Conservation (phyloP, 768 basidiomycete genomes). For the Cystobasidium ongulense region DNA sequence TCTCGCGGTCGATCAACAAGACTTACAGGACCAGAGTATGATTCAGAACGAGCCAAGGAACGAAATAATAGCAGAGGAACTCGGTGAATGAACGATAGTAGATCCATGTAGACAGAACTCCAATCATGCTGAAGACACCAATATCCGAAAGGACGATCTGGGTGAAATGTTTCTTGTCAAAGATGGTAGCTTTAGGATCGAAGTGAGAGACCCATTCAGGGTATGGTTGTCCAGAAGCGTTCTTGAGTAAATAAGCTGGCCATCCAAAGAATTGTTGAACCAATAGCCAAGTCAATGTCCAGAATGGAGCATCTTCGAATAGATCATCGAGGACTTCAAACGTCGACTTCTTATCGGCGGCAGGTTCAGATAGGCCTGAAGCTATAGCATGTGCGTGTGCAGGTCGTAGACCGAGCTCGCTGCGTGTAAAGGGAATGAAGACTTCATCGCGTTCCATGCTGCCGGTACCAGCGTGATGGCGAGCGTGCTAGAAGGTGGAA, state of each 20-base stretch:
- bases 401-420: slow-evolving; percentile 52
- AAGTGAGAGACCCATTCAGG: slow-evolving; percentile 77
- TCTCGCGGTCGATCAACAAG: neutral
- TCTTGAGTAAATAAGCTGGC: slow-evolving; percentile 70
- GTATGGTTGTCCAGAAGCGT: slow-evolving; percentile 81
- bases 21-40: slow-evolving; percentile 33
- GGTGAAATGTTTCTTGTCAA: slow-evolving; percentile 63
- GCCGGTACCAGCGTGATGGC: slow-evolving; percentile 88
- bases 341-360: slow-evolving; percentile 54
- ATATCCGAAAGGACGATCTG: slow-evolving; percentile 78
- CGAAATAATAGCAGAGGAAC: slow-evolving; percentile 69
- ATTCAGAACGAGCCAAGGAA: slow-evolving; percentile 66
- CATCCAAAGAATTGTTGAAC: slow-evolving; percentile 63
- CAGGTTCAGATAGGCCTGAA: slow-evolving; percentile 33
- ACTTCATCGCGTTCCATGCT: slow-evolving; percentile 95
- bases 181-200: slow-evolving; percentile 67
- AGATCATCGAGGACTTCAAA: slow-evolving; percentile 66
- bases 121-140: slow-evolving; percentile 68
- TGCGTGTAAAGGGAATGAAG: slow-evolving; percentile 83
- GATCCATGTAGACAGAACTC: slow-evolving; percentile 54
- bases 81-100: slow-evolving; percentile 56
- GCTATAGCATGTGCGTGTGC: neutral
- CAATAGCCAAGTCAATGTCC: slow-evolving; percentile 44
- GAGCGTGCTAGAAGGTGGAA: slow-evolving; percentile 54
- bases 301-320: slow-evolving; percentile 78